phyloP scores from a whole-genome alignment of 805 yeast species.

The Lipomyces lipofer region DNA sequence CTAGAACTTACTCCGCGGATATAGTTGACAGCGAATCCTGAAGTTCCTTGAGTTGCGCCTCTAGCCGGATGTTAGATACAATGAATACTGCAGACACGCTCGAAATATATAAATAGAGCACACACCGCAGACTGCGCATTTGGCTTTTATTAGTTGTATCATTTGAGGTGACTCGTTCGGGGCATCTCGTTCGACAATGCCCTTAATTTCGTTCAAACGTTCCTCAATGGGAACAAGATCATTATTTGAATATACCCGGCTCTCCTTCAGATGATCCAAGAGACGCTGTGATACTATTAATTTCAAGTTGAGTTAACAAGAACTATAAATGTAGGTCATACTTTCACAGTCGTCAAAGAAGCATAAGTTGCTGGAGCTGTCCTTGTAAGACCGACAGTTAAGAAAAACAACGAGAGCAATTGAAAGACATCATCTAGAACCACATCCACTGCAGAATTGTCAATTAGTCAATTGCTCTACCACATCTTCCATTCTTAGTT shows the following conservation, averaged over 20 bases:
- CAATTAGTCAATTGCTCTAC: constrained; percentile 40
- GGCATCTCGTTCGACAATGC: constrained; percentile 53
- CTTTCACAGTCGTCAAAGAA: constrained; percentile 71
- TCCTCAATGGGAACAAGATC: constrained; percentile 77
- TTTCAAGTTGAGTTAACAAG: no score
- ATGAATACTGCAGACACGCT: not conserved
- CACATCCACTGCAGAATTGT: constrained; percentile 53
- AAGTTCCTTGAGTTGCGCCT: constrained; percentile 56
- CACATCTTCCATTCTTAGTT: no score
- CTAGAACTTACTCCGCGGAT: constrained; percentile 29
- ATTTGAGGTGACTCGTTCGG: constrained; percentile 55
- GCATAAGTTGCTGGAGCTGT: constrained; percentile 95
- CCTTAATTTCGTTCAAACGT: constrained; percentile 68
- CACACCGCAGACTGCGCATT: constrained; percentile 58
- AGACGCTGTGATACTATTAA: constrained; percentile 67
- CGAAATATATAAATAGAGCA: not conserved
- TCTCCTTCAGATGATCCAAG: constrained; percentile 77
- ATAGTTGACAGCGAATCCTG: constrained; percentile 57
- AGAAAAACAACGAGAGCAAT: constrained; percentile 76
- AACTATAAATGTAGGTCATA: no score
- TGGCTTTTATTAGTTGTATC: constrained; percentile 59
- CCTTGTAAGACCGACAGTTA: constrained; percentile 87
- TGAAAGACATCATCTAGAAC: constrained; percentile 89
- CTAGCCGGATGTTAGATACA: constrained; percentile 8
- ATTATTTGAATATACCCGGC: constrained; percentile 77